Conservation (phyloP, 805 yeast genomes). For the Kluyveromyces lactis region DNA sequence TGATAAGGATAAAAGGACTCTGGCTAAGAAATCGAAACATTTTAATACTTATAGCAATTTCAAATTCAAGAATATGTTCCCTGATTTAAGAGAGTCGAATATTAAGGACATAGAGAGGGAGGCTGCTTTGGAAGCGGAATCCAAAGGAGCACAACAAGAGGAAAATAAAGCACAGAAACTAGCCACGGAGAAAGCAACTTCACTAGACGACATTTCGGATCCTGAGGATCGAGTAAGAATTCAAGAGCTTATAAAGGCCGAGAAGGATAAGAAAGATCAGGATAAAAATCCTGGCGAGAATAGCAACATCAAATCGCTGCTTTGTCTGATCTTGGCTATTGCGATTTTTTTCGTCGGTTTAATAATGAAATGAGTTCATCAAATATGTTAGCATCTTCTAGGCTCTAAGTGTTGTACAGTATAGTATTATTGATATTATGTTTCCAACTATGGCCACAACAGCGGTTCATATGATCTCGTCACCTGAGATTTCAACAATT, state of each 20-base stretch:
- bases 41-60: constrained; percentile 53
- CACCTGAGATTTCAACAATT: no score
- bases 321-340: constrained; percentile 30
- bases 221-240: constrained; percentile 66
- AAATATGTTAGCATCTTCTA: no score
- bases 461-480: no score
- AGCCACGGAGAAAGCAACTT: constrained; percentile 26
- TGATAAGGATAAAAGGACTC: constrained; percentile 43
- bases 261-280: constrained; percentile 6
- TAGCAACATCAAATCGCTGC: constrained; percentile 9
- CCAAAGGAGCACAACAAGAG: constrained; percentile 16
- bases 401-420: no score
- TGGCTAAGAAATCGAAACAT: constrained; percentile 51
- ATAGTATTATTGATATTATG: no score
- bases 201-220: constrained; percentile 38
- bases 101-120: constrained; percentile 20
- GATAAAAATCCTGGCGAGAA: constrained; percentile 6
- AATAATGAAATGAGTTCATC: constrained; percentile 23
- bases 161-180: constrained; percentile 16
- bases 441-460: no score
- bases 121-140: constrained; percentile 8
- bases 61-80: constrained; percentile 56
- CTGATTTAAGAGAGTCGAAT: constrained; percentile 45
- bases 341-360: constrained; percentile 26
- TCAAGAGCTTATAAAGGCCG: constrained; percentile 17